Evolutionary conservation across 257 asterid species (phyloP).

Genomic region (Capsicum baccatum): DNA sequence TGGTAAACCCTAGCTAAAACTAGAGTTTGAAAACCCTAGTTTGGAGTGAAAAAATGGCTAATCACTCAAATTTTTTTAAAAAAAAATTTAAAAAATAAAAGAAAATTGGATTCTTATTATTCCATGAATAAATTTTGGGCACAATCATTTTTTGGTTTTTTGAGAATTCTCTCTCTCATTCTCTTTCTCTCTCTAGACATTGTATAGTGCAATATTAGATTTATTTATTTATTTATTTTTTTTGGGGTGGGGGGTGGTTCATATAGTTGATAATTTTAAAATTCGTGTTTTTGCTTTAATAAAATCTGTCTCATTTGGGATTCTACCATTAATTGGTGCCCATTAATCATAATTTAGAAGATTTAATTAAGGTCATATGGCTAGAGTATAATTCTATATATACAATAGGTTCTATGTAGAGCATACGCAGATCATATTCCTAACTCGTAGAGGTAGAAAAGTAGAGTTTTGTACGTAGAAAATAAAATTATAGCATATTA

Average conservation of each 20-base stretch:
- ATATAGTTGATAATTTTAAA: neutral
- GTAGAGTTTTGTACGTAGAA: neutral
- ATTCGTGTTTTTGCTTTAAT: neutral
- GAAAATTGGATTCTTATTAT: neutral
- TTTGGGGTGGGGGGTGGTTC: neutral
- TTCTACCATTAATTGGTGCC: conserved; percentile 27
- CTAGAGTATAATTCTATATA: neutral
- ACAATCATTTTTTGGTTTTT: neutral
- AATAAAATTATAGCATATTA: neutral
- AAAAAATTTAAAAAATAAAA: neutral
- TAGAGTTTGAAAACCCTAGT: conserved; percentile 5
- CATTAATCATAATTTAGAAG: conserved; percentile 32
- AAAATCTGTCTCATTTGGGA: neutral
- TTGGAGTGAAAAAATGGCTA: neutral
- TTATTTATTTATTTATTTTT: too few relatives aligned
- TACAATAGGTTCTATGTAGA: neutral
- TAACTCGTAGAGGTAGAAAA: too few relatives aligned
- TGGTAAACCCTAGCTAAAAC: neutral
- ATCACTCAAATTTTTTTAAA: neutral
- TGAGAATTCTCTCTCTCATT: neutral
- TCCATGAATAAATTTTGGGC: neutral
- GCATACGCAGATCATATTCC: too few relatives aligned
- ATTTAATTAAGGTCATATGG: neutral
- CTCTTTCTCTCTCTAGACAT: conserved; percentile 7
- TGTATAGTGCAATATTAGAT: neutral